These are phyloP conservation scores for Leccinum insolens DNA, from an alignment of 1,284 basidiomycete species.

Conservation along the genomic window DNA sequence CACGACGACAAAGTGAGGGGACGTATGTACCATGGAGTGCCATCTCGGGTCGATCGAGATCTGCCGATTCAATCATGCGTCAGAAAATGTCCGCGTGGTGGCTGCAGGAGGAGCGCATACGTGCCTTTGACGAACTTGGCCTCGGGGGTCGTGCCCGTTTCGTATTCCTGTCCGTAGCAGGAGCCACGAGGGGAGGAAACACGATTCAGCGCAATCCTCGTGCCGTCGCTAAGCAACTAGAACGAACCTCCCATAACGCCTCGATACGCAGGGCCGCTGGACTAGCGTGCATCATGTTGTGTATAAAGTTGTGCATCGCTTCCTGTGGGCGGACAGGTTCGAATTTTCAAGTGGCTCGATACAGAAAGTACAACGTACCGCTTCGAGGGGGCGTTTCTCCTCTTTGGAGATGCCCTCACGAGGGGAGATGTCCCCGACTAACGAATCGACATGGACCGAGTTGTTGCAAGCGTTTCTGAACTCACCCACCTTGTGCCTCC, in stretches of 20 bases:
- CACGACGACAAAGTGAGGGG: too few relatives aligned
- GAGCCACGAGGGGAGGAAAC: neutral
- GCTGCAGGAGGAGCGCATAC: constrained; percentile 12
- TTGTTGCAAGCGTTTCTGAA: neutral
- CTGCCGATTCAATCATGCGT: constrained; percentile 26
- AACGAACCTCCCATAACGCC: constrained; percentile 75
- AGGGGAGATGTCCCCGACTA: constrained; percentile 94
- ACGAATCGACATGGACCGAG: neutral
- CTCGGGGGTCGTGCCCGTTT: constrained; percentile 80
- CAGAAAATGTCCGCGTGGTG: neutral
- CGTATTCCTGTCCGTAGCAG: constrained; percentile 76
- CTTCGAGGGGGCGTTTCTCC: constrained; percentile 81
- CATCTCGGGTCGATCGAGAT: constrained; percentile 94
- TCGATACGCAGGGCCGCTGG: constrained; percentile 80
- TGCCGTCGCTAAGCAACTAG: neutral
- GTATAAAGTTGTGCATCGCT: constrained; percentile 53
- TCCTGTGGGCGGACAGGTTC: too few relatives aligned
- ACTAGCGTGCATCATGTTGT: constrained; percentile 86
- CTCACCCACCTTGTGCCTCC: constrained; percentile 77
- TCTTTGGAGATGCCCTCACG: constrained; percentile 82
- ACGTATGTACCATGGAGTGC: constrained; percentile 39
- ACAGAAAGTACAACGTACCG: constrained; percentile 39
- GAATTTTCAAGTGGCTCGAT: neutral
- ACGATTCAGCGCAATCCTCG: neutral
- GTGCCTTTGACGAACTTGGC: constrained; percentile 91